A percentile compares a stretch with the other conserved stretches of the same genome.
Evolutionary conservation across 805 yeast species (phyloP).

Genomic region (Starmera dryadoides): DNA sequence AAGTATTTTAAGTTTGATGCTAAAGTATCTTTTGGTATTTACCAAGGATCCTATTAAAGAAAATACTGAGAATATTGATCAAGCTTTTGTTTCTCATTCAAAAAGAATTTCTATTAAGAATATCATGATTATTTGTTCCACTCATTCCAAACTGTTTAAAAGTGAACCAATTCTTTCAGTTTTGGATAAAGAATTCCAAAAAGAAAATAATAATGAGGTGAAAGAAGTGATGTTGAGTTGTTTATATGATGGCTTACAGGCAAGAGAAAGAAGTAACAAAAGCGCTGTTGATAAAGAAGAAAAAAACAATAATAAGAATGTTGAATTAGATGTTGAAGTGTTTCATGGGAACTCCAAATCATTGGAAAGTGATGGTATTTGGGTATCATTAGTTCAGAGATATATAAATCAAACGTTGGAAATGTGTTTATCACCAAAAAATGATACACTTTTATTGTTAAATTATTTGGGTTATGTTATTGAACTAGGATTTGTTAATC

Average conservation of each 20-base stretch:
- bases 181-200: constrained; percentile 41
- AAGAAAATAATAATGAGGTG: constrained; percentile 27
- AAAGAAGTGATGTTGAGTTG: constrained; percentile 50
- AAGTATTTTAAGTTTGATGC: constrained; percentile 47
- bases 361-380: constrained; percentile 58
- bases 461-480: constrained; percentile 49
- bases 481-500: constrained; percentile 66
- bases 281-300: constrained; percentile 44
- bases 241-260: constrained; percentile 28
- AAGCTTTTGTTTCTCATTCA: too few species aligned
- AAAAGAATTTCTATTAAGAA: constrained; percentile 49
- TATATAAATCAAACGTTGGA: constrained; percentile 43
- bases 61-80: constrained; percentile 20
- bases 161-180: constrained; percentile 45
- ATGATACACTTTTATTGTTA: constrained; percentile 42
- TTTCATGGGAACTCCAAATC: constrained; percentile 45
- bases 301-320: constrained; percentile 28
- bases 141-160: constrained; percentile 61
- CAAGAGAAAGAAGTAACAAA: not conserved
- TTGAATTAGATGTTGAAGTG: constrained; percentile 36
- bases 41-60: constrained; percentile 28
- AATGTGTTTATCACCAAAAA: constrained; percentile 40
- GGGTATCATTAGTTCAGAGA: constrained; percentile 65
- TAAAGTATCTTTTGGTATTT: constrained; percentile 52
- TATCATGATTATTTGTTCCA: constrained; percentile 49